Percentiles rank a stretch among this genome's conserved stretches.
phyloP scores from a whole-genome alignment of 495 filamentous ascomycete genomes.

The Penicillium antarcticum region DNA sequence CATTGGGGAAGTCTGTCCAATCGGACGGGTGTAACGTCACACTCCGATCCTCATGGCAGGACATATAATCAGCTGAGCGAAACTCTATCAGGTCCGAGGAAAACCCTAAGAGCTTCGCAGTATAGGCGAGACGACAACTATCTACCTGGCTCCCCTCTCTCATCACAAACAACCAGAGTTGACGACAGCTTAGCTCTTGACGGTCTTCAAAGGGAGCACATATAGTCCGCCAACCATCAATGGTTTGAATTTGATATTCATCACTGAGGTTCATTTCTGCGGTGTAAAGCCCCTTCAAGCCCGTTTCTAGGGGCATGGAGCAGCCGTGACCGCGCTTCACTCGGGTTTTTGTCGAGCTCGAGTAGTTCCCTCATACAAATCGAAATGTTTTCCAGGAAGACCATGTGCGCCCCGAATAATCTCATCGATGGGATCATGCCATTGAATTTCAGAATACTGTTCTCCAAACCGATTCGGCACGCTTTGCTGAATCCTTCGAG shows the following conservation, averaged over 20 bases:
- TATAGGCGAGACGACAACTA: neutral
- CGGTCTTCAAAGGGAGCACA: neutral
- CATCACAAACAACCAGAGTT: neutral
- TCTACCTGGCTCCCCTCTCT: neutral
- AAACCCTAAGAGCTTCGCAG: neutral
- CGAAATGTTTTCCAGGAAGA: neutral
- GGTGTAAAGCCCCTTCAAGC: neutral
- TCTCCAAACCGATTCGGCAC: neutral
- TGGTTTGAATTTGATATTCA: neutral
- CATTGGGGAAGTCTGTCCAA: neutral
- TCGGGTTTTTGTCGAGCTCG: neutral
- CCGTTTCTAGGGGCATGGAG: neutral
- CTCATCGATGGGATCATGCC: neutral
- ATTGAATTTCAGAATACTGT: neutral
- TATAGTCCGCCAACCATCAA: neutral
- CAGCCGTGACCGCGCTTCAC: neutral
- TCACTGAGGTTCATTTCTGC: neutral
- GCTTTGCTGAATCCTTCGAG: neutral
- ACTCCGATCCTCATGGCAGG: neutral
- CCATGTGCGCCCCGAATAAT: neutral
- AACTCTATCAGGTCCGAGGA: neutral
- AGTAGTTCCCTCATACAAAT: neutral
- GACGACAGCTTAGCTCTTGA: neutral
- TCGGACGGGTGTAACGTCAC: neutral
- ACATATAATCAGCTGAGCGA: neutral